phyloP scores from a whole-genome alignment of 371 early-diverging fungal genomes.

The Circinella minor region DNA sequence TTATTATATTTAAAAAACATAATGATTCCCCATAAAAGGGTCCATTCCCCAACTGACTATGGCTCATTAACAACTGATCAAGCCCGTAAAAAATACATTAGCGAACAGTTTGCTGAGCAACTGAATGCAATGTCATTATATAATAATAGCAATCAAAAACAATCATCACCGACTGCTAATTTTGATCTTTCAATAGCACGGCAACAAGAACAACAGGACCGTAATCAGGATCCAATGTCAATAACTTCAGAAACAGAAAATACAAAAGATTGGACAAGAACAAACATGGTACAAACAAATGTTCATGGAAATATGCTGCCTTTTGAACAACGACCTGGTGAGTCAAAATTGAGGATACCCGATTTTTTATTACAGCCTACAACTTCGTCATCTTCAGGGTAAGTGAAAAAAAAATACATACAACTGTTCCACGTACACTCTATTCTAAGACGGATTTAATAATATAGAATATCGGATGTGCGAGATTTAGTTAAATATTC shows the following conservation, averaged over 20 bases:
- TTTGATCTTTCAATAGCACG: background rate
- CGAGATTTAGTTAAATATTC: background rate
- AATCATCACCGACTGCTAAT: background rate
- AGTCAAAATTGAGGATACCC: constrained; percentile 36
- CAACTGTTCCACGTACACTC: background rate
- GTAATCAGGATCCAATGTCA: background rate
- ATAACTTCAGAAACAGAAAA: background rate
- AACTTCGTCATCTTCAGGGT: background rate
- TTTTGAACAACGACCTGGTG: constrained; percentile 36
- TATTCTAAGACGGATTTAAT: background rate
- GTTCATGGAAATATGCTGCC: constrained; percentile 34
- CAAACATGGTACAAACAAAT: constrained; percentile 21
- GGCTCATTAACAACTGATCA: constrained; percentile 13
- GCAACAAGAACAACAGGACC: constrained; percentile 5
- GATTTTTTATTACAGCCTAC: constrained; percentile 30
- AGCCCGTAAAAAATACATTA: constrained; percentile 27
- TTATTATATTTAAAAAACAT: background rate
- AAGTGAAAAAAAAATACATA: background rate
- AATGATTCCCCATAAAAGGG: constrained; percentile 19
- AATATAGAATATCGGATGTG: background rate
- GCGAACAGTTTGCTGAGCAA: constrained; percentile 23
- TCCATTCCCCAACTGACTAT: constrained; percentile 27
- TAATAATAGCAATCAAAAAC: background rate
- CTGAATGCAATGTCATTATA: constrained; percentile 29
- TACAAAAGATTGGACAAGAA: constrained; percentile 12